Percentiles rank a stretch among this genome's conserved stretches.
These are phyloP conservation scores for Nitzschia sp. DNA, from an alignment of 108 stramenopile genomes.

Conservation along the genomic window DNA sequence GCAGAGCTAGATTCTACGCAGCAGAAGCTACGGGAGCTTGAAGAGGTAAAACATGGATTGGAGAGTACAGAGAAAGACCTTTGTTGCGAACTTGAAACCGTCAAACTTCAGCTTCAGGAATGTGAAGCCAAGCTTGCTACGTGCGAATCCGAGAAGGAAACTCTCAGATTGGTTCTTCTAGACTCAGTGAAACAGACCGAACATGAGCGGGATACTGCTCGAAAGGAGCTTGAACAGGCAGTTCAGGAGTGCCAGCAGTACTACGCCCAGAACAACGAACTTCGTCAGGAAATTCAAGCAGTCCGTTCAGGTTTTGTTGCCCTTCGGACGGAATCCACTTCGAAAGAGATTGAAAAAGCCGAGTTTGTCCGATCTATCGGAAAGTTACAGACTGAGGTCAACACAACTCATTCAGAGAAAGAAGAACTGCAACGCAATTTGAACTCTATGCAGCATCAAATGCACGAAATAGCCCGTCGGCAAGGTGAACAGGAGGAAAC, in stretches of 20 bases:
- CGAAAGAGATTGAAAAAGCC: slow-evolving; percentile 15
- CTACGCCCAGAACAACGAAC: neutral
- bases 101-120: neutral
- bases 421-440: too few species aligned
- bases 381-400: neutral
- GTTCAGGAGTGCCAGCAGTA: neutral
- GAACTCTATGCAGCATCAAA: neutral
- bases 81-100: neutral
- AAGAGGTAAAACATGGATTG: neutral
- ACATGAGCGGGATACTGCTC: too few species aligned
- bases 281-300: neutral
- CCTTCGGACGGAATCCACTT: neutral
- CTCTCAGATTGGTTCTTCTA: neutral
- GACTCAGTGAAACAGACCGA: neutral
- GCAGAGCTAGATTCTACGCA: neutral
- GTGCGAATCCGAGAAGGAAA: neutral
- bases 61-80: neutral
- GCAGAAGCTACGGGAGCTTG: neutral
- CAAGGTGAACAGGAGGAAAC: slow-evolving; percentile 2
- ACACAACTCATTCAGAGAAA: neutral
- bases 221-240: neutral
- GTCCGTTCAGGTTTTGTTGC: slow-evolving; percentile 1
- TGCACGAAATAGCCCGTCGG: neutral
- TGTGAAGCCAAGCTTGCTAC: neutral
- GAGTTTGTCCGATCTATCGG: slow-evolving; percentile 2